Evolutionary conservation across 106 monocot species (phyloP).

Genomic region (Allium fistulosum): DNA sequence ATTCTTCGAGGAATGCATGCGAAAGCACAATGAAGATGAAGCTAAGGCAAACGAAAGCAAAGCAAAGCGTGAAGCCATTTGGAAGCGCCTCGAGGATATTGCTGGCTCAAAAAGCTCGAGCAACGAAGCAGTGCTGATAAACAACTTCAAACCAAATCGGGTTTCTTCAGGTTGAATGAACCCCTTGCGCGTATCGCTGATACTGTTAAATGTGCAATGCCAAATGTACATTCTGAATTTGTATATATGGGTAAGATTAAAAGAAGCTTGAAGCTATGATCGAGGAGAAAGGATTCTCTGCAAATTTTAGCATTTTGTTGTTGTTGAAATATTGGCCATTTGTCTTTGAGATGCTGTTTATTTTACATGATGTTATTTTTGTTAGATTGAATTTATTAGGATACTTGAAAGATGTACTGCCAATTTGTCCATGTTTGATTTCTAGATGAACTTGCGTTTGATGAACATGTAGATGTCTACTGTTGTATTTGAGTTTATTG

Average conservation of each 20-base stretch:
- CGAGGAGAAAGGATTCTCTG: not conserved
- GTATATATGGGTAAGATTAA: slow-evolving; percentile 6
- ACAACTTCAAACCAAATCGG: not conserved
- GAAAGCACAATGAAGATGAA: slow-evolving; percentile 36
- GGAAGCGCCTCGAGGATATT: slow-evolving; percentile 53
- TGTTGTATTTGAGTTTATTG: not conserved
- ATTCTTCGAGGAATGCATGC: slow-evolving; percentile 43
- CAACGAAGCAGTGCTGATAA: not conserved
- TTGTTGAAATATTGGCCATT: not conserved
- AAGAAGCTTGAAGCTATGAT: slow-evolving; percentile 2
- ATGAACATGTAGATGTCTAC: slow-evolving; percentile 3
- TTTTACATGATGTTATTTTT: not conserved
- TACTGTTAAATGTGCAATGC: not conserved
- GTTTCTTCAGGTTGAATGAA: not conserved
- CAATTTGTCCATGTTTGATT: slow-evolving; percentile 1
- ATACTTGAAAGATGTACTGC: slow-evolving; percentile 3
- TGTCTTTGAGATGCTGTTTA: slow-evolving; percentile 1
- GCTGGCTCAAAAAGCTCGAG: slow-evolving; percentile 23
- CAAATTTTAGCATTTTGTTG: not conserved
- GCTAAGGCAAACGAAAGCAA: slow-evolving; percentile 21
- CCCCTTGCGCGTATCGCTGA: not conserved
- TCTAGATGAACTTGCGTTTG: not conserved
- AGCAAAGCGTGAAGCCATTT: slow-evolving; percentile 22
- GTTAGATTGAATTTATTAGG: slow-evolving; percentile 7
- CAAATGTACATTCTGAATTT: slow-evolving; percentile 2